phyloP scores from a whole-genome alignment of 2,329 filamentous ascomycete genomes.

The Alternaria consortialis region DNA sequence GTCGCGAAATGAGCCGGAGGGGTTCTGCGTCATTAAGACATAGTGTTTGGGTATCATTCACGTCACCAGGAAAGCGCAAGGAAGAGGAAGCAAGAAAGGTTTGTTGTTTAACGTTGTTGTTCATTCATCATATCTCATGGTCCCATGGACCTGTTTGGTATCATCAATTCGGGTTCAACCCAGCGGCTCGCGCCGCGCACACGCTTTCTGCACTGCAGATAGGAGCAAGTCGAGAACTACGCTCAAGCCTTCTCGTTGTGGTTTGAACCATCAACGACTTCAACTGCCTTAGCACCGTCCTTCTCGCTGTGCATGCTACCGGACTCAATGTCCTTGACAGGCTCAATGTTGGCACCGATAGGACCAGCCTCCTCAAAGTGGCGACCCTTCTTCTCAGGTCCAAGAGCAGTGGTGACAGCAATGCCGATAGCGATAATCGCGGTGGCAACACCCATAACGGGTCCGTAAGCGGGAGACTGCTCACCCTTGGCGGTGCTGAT shows the following conservation, averaged over 20 bases:
- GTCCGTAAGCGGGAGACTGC: slow-evolving; percentile 74
- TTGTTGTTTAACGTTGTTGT: not conserved
- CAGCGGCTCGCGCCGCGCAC: not conserved
- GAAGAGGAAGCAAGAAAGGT: not conserved
- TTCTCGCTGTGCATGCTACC: slow-evolving; percentile 43
- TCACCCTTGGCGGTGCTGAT: slow-evolving; percentile 65
- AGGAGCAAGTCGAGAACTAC: not conserved
- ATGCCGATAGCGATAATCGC: slow-evolving; percentile 79
- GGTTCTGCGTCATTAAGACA: not conserved
- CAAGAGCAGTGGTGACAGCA: slow-evolving; percentile 71
- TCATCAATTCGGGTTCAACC: not conserved
- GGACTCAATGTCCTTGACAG: slow-evolving; percentile 44
- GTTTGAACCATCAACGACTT: slow-evolving; percentile 26
- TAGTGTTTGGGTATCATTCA: not conserved
- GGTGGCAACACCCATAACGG: slow-evolving; percentile 77
- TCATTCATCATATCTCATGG: slow-evolving; percentile 5
- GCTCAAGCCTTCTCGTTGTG: slow-evolving; percentile 15
- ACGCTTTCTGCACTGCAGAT: not conserved
- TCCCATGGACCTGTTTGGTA: not conserved
- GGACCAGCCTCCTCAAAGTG: slow-evolving; percentile 70
- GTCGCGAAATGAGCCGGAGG: not conserved
- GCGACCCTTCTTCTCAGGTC: slow-evolving; percentile 77
- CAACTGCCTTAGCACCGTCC: slow-evolving; percentile 29
- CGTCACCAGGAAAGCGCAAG: not conserved
- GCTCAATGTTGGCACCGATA: slow-evolving; percentile 54